Percentiles rank a stretch among this genome's conserved stretches.
Conservation (phyloP, 768 basidiomycete species). For the Brasilioporus rufonigricans region DNA sequence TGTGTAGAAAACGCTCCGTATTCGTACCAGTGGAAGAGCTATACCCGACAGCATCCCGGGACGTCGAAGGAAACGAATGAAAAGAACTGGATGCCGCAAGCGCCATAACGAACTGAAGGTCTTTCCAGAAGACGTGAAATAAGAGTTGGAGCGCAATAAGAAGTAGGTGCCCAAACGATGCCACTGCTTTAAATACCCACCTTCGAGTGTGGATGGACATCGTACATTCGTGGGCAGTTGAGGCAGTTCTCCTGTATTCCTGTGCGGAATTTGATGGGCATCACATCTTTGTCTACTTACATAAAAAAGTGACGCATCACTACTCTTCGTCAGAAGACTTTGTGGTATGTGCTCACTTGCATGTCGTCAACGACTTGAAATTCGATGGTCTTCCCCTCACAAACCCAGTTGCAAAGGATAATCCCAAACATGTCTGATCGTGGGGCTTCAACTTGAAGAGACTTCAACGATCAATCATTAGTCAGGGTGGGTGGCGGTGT, state of each 20-base stretch:
- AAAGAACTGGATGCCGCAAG: neutral
- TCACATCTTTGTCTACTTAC: neutral
- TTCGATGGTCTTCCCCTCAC: neutral
- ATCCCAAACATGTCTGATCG: neutral
- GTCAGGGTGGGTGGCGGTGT: too few species aligned
- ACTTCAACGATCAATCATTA: too few species aligned
- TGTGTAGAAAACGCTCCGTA: constrained; percentile 7
- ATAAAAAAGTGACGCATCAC: too few species aligned
- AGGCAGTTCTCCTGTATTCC: neutral
- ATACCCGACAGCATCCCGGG: neutral
- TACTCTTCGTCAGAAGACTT: too few species aligned
- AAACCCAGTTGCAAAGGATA: neutral
- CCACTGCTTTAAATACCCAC: neutral
- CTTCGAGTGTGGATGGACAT: too few species aligned
- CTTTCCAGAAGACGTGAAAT: constrained; percentile 11
- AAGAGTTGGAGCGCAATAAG: neutral
- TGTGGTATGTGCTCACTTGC: too few species aligned
- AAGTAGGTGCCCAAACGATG: neutral
- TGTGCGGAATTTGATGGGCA: neutral
- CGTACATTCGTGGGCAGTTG: neutral
- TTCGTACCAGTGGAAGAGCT: neutral
- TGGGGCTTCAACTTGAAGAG: too few species aligned
- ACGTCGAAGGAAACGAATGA: neutral
- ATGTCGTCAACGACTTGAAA: neutral
- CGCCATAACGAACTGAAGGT: constrained; percentile 4